Evolutionary conservation across 2,329 filamentous ascomycete genomes (phyloP), one percentile per base, ranked within the genome.

Genomic region (Chaetomium strumarium): DNA sequence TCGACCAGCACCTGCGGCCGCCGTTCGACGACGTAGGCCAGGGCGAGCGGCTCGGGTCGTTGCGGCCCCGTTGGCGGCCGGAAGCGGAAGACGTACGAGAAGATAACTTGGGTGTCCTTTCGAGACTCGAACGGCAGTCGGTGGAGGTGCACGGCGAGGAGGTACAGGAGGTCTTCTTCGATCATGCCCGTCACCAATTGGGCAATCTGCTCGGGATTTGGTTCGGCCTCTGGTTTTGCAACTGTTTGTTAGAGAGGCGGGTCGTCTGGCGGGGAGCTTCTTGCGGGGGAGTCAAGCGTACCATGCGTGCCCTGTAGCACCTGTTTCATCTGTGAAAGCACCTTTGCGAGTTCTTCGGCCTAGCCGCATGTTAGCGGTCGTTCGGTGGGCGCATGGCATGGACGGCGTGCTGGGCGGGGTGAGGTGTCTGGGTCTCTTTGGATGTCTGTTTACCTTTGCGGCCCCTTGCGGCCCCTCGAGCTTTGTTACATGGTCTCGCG

Each of bases 101-200:
- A 93, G 67, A 96, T 93, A 58, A 93, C 88, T 68, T 96, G 92
- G 12, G 89, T 88, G 66, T 96, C 92, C 75, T 96, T 97, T 65
- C 92, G 85, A 36, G 91, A 89, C 74, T 99, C 93, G 74, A 99
- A 99, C 0, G 92, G 90, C 5, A 99, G 80, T 47, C 85, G 82
- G 70, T 89, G 84, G 42, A 99, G 86, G 66, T 86, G 86, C 55
- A 85, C 79, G 17, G 92, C 90, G 53, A 99, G 84, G 47, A 88
- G 77, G 62, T 88, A 88, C 40, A 99, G 83, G 8, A 99, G 78
- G 68, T 96, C 90, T 72, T 96, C 90, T 67, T 91, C 84, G 62
- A 96, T 86, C 57, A 95, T 83, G 59, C 87, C 83, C 51, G 84
- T 85, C 48, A 97, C 86, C 45, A 97, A 82, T 65, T 91, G 84